Base-by-base conservation (phyloP, 768 basidiomycete species). In the Kwoniella dendrophila region DNA sequence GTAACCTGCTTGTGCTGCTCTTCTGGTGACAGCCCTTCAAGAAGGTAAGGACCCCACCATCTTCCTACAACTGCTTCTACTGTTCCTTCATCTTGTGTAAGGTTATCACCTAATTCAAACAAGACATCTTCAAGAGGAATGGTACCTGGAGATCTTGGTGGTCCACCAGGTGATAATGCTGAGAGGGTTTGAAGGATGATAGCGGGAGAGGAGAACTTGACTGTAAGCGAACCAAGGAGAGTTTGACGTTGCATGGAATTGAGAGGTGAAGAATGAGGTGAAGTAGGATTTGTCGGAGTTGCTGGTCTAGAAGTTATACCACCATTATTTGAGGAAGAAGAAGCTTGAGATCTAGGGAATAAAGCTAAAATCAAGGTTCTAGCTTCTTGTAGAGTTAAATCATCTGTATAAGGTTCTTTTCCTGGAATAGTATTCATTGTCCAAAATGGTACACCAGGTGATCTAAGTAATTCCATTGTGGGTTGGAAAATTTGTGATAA, bases 101-200 rank as follows among this genome's bases (percentile, higher is more conserved):
- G 56, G 7, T 59, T 68, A 26, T 78, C 77, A 7, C 79, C 79
- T 22, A 80, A 67, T 69, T 80, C 79, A 60, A 78, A 70, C 33
- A 80, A 57, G 24, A 79, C 66, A 33, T 79, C 78, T 30, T 73
- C 70, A 5, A 80, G 67, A 1, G 72, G 69, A 6, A 78, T 71
- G 20, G 69, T 56, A 30, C 64, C 68, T 11, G 68, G 70, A 1
- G 68, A 60, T 24, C 74, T 44, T 4, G 76, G 76, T 16, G 73
- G 71, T 14, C 74, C 74, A 20, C 77, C 77, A 29, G 77, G 75
- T 11, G 72, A 69, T 30, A 78, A 60, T 14, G 70, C 71, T 24
- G 73, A 73, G 1, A 78, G 66, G 1, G 74, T 73, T 64, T 78
- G 77, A 0, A 78, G 63, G 38, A 76, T 68, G 62, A 78, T 70